Evolutionary conservation across 352 stramenopile species (phyloP), one percentile per base, ranked within the genome.

Genomic region (Phytopythium kandeliae): DNA sequence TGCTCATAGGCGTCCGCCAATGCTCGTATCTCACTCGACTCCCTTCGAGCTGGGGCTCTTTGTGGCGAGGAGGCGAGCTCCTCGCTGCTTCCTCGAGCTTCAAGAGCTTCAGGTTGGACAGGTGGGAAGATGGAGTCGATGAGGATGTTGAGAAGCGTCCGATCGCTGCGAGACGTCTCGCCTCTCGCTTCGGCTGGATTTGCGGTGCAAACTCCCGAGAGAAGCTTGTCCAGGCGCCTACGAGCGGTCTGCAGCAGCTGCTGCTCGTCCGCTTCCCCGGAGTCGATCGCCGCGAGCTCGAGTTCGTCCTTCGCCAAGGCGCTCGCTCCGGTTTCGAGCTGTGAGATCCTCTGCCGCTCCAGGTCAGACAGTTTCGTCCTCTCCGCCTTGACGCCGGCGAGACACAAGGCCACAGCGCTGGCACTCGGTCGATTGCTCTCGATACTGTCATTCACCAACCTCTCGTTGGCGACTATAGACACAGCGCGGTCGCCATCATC

Each of bases 1-100:
- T 71, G 60, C 41, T 89, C 78, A 51, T 89, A 89, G 16, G 73
- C 78, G 48, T 87, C 69, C 10, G 78, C 78, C 10, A 89, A 48
- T 9, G 66, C 60, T 49, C 68, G 59, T 48, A 89, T 85, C 50
- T 86, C 74, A 0, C 28, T 37, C 26, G 28, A 38, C n/a, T 38
- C 40, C 24, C 40, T 46, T 46, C 21, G 21, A 4, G 19, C 22
- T 28, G 38, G 11, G 4, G 22, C 38, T 10, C 11, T 15, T n/a
- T 22, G 16, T 2, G 15, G 3, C 15, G 12, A 0, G 0, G 2
- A 12, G 26, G 24, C 13, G 40, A 28, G 17, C 4, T 3, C 9
- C 22, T 31, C 9, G 40, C 7, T 33, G 21, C 12, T 12, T 46
- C 15, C 13, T 31, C 15, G 15, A 5, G 16, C 36, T 2, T 16